Evolutionary conservation across 208 protist species (phyloP), one percentile per base, ranked within the genome.

Genomic region (Acanthamoeba culbertsoni): DNA sequence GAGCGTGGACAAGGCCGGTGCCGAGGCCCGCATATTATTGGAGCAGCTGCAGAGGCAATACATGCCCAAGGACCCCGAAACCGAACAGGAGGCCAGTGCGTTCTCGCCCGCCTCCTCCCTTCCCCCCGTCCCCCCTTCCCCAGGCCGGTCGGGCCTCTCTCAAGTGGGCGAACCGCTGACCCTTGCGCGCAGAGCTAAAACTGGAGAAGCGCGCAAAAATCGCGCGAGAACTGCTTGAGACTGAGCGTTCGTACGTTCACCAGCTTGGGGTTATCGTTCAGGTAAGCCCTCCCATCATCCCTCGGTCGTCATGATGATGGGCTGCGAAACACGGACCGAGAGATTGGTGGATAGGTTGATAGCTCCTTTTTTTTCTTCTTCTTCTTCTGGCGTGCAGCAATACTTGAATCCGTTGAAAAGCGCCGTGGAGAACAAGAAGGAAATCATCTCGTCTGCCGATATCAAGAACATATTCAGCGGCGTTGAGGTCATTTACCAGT

Each of bases 401-500:
- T 82, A 82, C 71, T 43, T 82, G 42, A 82, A 82, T n/a, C 71
- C 71, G 71, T 43, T 82, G 45, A 26, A 43, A 82, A 33, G 23
- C 45, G 2, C 45, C 31, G 23, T 82, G 3, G 71, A 82, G 1
- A 46, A 82, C 37, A 82, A 82, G 71, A 82, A 82, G 71, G 71
- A 82, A n/a, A 82, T 82, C 37, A 31, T 82, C 43, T n/a, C 71
- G n/a, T 16, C 71, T 16, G 71, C 71, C 43, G 71, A 82, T 31
- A 82, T 82, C 40, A 82, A 82, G 71, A 82, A 82, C 45, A 82
- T 82, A 18, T 82, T 82, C 53, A 43, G 71, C 45, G 71, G 71
- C n/a, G 53, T 82, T 18, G 71, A 82, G 18, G 71, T 82, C 26
- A 82, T 82, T 26, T 35, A 82, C 45, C 71, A 82, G 45, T 82